phyloP scores from a whole-genome alignment of 352 stramenopile genomes.

The Phytopythium aichiense region DNA sequence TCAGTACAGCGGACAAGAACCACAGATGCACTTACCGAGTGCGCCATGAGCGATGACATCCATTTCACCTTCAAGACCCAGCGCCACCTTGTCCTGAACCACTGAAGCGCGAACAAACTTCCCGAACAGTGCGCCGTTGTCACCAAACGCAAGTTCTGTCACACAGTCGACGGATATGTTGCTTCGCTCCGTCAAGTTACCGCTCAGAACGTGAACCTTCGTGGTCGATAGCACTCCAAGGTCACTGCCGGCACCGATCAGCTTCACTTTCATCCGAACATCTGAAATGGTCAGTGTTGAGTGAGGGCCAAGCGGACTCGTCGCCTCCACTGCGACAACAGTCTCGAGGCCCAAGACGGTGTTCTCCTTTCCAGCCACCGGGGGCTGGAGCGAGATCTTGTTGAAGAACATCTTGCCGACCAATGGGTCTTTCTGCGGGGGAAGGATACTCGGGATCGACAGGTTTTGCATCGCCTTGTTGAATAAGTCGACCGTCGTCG shows the following conservation, averaged over 20 bases:
- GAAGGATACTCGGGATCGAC: conserved; percentile 51
- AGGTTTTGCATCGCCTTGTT: conserved; percentile 71
- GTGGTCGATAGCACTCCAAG: conserved; percentile 49
- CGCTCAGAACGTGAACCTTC: conserved; percentile 51
- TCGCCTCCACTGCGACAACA: conserved; percentile 57
- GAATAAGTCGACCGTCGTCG: conserved; percentile 64
- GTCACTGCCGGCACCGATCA: conserved; percentile 32
- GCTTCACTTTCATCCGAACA: conserved; percentile 55
- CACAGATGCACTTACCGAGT: conserved; percentile 33
- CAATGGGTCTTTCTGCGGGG: conserved; percentile 55
- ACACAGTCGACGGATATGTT: conserved; percentile 72
- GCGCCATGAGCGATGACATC: conserved; percentile 60
- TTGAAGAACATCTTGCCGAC: conserved; percentile 66
- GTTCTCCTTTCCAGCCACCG: conserved; percentile 39
- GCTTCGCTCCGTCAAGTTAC: conserved; percentile 45
- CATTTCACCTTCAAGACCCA: conserved; percentile 50
- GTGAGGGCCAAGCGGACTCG: conserved; percentile 54
- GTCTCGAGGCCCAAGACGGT: conserved; percentile 40
- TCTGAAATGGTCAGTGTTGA: conserved; percentile 55
- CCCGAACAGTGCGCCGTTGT: conserved; percentile 47
- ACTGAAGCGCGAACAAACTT: conserved; percentile 67
- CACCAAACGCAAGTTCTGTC: conserved; percentile 39
- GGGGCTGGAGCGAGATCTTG: conserved; percentile 45
- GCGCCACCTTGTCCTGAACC: conserved; percentile 33
- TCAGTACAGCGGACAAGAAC: neutral